These are phyloP conservation scores for Porogramme epimiltina DNA, from an alignment of 1,284 basidiomycete species.

Conservation along the genomic window DNA sequence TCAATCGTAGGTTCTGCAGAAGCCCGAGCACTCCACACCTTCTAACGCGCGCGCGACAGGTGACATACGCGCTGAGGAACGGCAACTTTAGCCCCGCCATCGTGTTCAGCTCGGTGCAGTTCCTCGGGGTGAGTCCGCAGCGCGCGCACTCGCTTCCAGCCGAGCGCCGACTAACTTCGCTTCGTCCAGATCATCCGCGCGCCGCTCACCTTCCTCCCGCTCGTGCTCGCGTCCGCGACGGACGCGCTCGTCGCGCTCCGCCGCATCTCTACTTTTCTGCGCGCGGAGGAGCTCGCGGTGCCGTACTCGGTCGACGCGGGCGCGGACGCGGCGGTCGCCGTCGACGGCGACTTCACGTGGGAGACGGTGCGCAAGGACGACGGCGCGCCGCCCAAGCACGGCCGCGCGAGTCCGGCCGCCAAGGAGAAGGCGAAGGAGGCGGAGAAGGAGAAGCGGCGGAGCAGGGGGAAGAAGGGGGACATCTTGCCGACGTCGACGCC, in stretches of 20 bases:
- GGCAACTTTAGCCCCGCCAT: constrained; percentile 68
- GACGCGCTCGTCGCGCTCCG: constrained; percentile 66
- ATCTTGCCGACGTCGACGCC: constrained; percentile 26
- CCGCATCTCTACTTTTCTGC: constrained; percentile 61
- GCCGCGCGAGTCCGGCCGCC: constrained; percentile 20
- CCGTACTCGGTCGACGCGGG: constrained; percentile 50
- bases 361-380: constrained; percentile 47
- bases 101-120: constrained; percentile 75
- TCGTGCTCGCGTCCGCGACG: constrained; percentile 50
- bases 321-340: constrained; percentile 49
- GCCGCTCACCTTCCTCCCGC: constrained; percentile 54
- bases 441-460: constrained; percentile 12
- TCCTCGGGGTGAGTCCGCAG: constrained; percentile 63
- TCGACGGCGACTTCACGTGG: constrained; percentile 73
- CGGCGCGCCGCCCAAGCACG: constrained; percentile 13
- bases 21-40: not conserved
- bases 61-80: constrained; percentile 70
- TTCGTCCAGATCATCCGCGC: constrained; percentile 51
- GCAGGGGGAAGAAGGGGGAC: constrained; percentile 12
- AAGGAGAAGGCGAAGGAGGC: constrained; percentile 1
- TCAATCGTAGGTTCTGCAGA: constrained; percentile 56
- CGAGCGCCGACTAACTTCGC: not conserved
- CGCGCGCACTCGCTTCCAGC: too few relatives aligned
- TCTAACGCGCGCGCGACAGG: constrained; percentile 35
- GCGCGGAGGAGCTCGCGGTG: constrained; percentile 64